Base-by-base conservation (phyloP, 148 eudicot species). In the Camellia granthamiana region DNA sequence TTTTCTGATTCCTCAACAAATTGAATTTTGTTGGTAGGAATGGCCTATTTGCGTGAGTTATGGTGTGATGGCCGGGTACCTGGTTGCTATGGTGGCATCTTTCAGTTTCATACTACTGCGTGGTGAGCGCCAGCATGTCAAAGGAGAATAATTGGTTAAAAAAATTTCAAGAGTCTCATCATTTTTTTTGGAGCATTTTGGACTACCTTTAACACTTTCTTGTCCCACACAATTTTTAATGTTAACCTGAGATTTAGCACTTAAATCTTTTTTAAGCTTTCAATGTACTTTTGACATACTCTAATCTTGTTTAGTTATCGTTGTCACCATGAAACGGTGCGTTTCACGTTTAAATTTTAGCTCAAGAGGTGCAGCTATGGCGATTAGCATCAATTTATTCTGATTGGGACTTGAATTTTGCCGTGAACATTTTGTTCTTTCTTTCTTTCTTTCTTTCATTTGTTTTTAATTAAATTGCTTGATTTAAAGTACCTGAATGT, bases 21-120 rank as follows among this genome's bases (percentile, higher is more conserved):
- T 56, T 72, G 9, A 44, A 64, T 72, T 47, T 64, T 59, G 42
- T 71, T 59, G 72, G 81, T 86, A 96, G 99, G 99, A 96, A 83
- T 93, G 99, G 99, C 99, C 99, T 51, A 86, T 96, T 82, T 96
- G 92, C 74, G 98, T 96, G 77, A 91, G 90, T 49, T 93, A 88
- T 84, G 99, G 97, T 83, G 97, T 95, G 55, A 79, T 96, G 56
- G 79, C 88, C 23, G 99, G 98, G 68, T 96, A 93, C 79, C 65
- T 81, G 81, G 49, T 87, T 64, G 95, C 94, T 77, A 76, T 90
- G 90, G 54, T 89, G 75, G 85, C 86, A 49, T 92, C 97, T 12
- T 80, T 88, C 41, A 84, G 88, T 73, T 83, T 83, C 63, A 59
- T 87, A 51, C 82, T 88, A 15, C 81, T 65, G 60, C 76, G 65